These are phyloP conservation scores for Pythium rhizo-oryzae DNA, from an alignment of 352 stramenopile genomes.

Conservation along the genomic window DNA sequence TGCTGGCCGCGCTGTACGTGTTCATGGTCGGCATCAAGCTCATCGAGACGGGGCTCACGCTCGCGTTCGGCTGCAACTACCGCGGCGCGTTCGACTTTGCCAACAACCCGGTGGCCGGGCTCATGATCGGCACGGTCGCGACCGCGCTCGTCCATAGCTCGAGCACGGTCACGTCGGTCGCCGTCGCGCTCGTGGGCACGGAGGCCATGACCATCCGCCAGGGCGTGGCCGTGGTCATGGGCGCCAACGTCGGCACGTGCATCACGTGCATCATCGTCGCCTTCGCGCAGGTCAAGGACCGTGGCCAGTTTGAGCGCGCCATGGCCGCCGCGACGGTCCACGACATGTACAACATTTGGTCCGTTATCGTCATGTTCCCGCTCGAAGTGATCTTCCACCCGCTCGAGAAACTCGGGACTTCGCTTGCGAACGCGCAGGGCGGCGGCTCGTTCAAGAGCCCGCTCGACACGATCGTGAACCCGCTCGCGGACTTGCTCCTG, in stretches of 20 bases:
- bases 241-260: constrained; percentile 58
- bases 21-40: constrained; percentile 84
- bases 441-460: constrained; percentile 27
- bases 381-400: constrained; percentile 43
- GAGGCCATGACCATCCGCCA: constrained; percentile 23
- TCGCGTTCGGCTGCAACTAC: constrained; percentile 64
- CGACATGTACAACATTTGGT: constrained; percentile 27
- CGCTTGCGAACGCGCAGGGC: constrained; percentile 14
- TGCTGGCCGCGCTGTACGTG: constrained; percentile 70
- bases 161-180: constrained; percentile 35
- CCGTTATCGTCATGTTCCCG: constrained; percentile 15
- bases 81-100: constrained; percentile 74
- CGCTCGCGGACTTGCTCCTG: constrained; percentile 16
- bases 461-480: constrained; percentile 29
- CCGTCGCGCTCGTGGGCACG: constrained; percentile 7
- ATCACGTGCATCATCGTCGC: constrained; percentile 23
- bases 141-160: constrained; percentile 50
- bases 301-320: constrained; percentile 38
- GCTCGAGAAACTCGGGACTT: constrained; percentile 38
- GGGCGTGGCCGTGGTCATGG: constrained; percentile 83
- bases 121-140: constrained; percentile 79
- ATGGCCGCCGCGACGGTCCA: constrained; percentile 28
- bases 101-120: constrained; percentile 68
- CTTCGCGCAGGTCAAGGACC: constrained; percentile 13
- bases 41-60: constrained; percentile 65